These are phyloP conservation scores for Penicillium maclennaniae DNA, from an alignment of 495 filamentous ascomycete genomes.

Conservation along the genomic window DNA sequence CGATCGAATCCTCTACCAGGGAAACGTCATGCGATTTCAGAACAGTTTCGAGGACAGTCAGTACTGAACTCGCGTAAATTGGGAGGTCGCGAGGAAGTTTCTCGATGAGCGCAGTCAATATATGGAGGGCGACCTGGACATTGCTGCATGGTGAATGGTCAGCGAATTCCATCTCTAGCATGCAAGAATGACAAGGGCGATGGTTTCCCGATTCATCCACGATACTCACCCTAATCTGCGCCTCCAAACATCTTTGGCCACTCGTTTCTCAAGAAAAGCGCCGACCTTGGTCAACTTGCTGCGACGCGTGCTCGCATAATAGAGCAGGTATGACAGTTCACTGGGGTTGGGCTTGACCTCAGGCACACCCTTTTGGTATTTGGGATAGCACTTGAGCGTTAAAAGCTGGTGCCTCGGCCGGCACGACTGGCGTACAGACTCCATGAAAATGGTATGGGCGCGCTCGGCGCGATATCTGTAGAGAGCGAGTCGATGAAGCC, in stretches of 20 bases:
- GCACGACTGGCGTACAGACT: conserved; percentile 58
- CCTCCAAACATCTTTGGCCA: conserved; percentile 79
- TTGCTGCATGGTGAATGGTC: conserved; percentile 51
- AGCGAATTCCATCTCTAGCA: neutral
- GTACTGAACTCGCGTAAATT: conserved; percentile 74
- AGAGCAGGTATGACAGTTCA: conserved; percentile 91
- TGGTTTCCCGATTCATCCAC: neutral
- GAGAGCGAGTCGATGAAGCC: neutral
- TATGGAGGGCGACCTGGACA: conserved; percentile 88
- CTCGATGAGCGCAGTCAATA: conserved; percentile 82
- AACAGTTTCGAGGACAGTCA: conserved; percentile 74
- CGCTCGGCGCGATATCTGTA: conserved; percentile 7
- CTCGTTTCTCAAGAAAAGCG: conserved; percentile 85
- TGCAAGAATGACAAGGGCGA: neutral
- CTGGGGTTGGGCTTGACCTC: conserved; percentile 91
- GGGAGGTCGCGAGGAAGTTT: conserved; percentile 86
- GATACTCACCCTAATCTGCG: conserved; percentile 69
- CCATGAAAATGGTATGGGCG: conserved; percentile 36
- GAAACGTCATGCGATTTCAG: conserved; percentile 77
- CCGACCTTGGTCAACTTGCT: conserved; percentile 94
- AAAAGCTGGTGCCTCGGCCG: conserved; percentile 93
- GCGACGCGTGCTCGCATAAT: conserved; percentile 87
- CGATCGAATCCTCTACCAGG: conserved; percentile 81
- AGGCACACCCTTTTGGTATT: conserved; percentile 79
- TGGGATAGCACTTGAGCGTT: conserved; percentile 89